Base-by-base conservation (phyloP, 1,284 basidiomycete species). In the Ceratorhiza oryzae-sativae region DNA sequence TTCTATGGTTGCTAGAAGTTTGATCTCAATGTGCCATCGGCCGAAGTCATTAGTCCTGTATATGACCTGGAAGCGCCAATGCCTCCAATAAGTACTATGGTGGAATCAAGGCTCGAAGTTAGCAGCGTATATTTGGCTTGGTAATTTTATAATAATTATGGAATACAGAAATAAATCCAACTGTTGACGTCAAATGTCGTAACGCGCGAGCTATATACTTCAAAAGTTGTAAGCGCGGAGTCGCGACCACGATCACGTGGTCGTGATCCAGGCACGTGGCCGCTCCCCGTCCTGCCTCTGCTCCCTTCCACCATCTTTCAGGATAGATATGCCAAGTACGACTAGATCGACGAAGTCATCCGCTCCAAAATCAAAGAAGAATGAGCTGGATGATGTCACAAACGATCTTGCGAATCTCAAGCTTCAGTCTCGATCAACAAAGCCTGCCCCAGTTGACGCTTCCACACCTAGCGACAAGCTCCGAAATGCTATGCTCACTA, bases 401-500 rank as follows among this genome's bases (percentile, higher is more conserved):
- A 56, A 45, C 32, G 63, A 56, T 15, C 34, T 68, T 10, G 48
- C 63, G 30, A 68, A 45, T 30, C 63, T 68, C 34, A 68, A 68
- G n/a, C 15, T 68, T 41, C 48, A 45, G 39, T 18, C 63, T 56
- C 32, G 39, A 34, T 39, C 63, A 25, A 56, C 63, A 20, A 56
- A 41, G 13, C 36, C 27, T 10, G 5, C 36, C 63, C 18, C 32
- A 23, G 51, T 20, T 13, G 48, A 36, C 18, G 6, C 51, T 4
- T n/a, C 25, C 25, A 53, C 51, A 20, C 51, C 63, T 15, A 25
- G 48, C 13, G 63, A 68, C 18, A 68, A 23, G 27, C 51, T 68
- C 5, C 63, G 63, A 15, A 56, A 75, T n/a, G 76, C 76, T 9
- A 77, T 77, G 76, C 84, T 84, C 30, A 79, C 81, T 0, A 84